These are phyloP conservation scores for Mycena epipterygia DNA, from an alignment of 768 basidiomycete species.

Conservation along the genomic window DNA sequence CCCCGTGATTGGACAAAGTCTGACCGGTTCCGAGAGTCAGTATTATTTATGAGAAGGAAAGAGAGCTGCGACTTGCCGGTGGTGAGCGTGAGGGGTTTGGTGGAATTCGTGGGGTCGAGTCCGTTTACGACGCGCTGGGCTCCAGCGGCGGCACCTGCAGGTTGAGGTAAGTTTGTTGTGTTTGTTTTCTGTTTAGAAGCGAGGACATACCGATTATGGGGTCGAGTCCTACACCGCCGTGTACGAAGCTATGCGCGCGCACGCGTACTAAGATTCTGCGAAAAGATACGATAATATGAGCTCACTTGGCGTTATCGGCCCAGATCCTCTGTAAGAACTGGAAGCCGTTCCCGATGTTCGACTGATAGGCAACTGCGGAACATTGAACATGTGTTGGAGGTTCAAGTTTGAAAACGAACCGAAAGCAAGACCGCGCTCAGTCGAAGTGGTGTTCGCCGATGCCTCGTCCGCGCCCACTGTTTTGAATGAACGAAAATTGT, in stretches of 20 bases:
- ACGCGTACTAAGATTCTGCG: background rate
- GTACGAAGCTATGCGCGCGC: constrained; percentile 8
- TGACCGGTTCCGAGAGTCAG: background rate
- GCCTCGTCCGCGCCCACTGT: constrained; percentile 8
- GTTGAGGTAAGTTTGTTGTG: background rate
- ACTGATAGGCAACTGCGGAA: constrained; percentile 35
- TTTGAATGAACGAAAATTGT: background rate
- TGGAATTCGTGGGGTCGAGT: constrained; percentile 26
- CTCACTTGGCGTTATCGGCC: constrained; percentile 32
- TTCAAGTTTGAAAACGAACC: constrained; percentile 5
- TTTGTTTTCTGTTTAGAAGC: background rate
- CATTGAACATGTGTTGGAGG: background rate
- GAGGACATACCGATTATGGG: constrained; percentile 9
- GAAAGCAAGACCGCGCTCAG: constrained; percentile 34
- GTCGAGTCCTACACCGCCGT: constrained; percentile 6
- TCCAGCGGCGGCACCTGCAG: constrained; percentile 1
- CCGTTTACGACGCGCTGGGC: constrained; percentile 21
- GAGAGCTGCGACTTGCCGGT: constrained; percentile 1
- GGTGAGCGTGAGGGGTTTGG: constrained; percentile 9
- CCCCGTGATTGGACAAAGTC: constrained; percentile 44
- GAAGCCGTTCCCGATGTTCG: constrained; percentile 31
- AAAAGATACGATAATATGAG: background rate
- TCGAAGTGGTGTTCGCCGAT: constrained; percentile 7
- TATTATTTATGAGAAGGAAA: background rate
- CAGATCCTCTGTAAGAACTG: constrained; percentile 33